Evolutionary conservation across 495 filamentous ascomycete genomes (phyloP), one percentile per base, ranked within the genome.

Genomic region (Lophiotrema nucula): DNA sequence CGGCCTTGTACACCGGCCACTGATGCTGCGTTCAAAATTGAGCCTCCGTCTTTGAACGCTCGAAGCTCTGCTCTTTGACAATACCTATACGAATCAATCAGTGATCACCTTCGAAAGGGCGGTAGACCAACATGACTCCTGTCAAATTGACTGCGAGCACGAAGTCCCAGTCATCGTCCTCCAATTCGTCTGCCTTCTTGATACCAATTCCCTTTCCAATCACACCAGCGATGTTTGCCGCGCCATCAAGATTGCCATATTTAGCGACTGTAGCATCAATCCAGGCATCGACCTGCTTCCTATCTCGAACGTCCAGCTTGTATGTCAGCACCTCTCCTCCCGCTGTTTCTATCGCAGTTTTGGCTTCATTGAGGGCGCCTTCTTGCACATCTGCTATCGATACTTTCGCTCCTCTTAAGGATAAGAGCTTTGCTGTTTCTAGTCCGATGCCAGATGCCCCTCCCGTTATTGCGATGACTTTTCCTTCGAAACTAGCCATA

Each of bases 11-110:
- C 18, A 6, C 59, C 53, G 5, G 46, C 38, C 1, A 58, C 31
- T 2, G 22, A 33, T 2, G 59, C 46, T 12, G 27, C 59, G 41
- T 55, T 55, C 13, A 62, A 53, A 28, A 62, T 62, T 8, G 59
- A 45, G n/a, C 49, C 59, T 18, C 59, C 59, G 16, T 52, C 19
- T 19, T 25, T 31, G 19, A 60, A 21, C 8, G 58, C 22, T 23
- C 24, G 49, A 25, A 60, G 46, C 28, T 60, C 54, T 1, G 57
- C 39, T 5, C 57, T 21, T 22, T 44, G 49, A 28, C 57, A 53
- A 37, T 60, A 51, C 53, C 42, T 57, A 19, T 28, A 26, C 64
- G 23, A 25, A 62, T 67, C n/a, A n/a, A n/a, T 51, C 49, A 26
- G 67, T 58, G 12, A 70, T 56, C 12, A 54, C 38, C 35, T 22